These are phyloP conservation scores for Fusarium subtropicale DNA, from an alignment of 2,329 filamentous ascomycete genomes.

Conservation along the genomic window DNA sequence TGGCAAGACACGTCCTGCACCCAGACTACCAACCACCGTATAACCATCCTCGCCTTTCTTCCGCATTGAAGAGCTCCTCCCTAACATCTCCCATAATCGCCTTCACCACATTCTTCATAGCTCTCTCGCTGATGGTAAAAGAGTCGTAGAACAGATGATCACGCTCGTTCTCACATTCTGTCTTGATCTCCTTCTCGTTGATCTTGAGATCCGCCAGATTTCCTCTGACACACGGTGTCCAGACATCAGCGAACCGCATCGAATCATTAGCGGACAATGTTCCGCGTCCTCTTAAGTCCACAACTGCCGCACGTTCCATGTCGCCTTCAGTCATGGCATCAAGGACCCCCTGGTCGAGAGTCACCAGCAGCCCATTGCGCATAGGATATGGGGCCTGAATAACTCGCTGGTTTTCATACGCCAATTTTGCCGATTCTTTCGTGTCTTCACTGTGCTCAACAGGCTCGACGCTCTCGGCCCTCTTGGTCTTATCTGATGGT, in stretches of 20 bases:
- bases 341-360: conserved; percentile 55
- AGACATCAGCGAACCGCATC: conserved; percentile 57
- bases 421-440: conserved; percentile 10
- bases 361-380: conserved; percentile 58
- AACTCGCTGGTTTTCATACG: conserved; percentile 34
- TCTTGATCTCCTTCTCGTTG: conserved; percentile 15
- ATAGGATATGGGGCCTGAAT: conserved; percentile 52
- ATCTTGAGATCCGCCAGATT: conserved; percentile 30
- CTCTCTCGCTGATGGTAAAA: conserved; percentile 58
- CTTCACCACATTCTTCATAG: conserved; percentile 42
- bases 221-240: conserved; percentile 55
- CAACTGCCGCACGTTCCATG: conserved; percentile 56
- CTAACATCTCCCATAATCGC: conserved; percentile 35
- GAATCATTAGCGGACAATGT: conserved; percentile 47
- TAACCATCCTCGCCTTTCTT: conserved; percentile 35
- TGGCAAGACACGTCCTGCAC: not conserved
- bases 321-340: conserved; percentile 62
- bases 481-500: conserved; percentile 23
- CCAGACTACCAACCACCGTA: conserved; percentile 26
- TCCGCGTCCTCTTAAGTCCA: conserved; percentile 60
- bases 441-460: conserved; percentile 16
- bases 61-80: conserved; percentile 42
- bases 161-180: conserved; percentile 57
- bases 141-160: conserved; percentile 65
- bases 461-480: conserved; percentile 16